These are phyloP conservation scores for Waltergamsia citrina DNA, from an alignment of 2,329 filamentous ascomycete genomes.

Conservation along the genomic window DNA sequence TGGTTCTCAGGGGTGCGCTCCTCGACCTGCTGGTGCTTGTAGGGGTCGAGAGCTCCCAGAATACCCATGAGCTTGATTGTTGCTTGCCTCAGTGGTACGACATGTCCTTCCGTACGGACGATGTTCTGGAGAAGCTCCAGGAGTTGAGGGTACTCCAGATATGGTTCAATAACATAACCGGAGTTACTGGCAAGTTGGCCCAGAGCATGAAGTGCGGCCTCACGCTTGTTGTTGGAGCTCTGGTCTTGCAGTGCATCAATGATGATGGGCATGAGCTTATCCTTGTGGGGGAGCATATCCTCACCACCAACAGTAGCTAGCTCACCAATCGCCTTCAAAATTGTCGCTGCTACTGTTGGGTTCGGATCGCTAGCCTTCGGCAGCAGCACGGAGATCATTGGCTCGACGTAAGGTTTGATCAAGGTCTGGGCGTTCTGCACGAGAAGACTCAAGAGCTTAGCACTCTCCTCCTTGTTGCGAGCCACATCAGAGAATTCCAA, in stretches of 20 bases:
- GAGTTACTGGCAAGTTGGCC: conserved; percentile 92
- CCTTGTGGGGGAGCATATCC: conserved; percentile 87
- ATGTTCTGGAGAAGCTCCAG: conserved; percentile 90
- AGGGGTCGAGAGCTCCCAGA: conserved; percentile 87
- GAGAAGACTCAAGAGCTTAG: conserved; percentile 82
- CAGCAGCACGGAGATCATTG: conserved; percentile 89
- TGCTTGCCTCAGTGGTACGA: conserved; percentile 77
- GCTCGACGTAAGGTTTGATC: conserved; percentile 93
- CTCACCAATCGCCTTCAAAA: conserved; percentile 91
- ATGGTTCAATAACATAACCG: conserved; percentile 94
- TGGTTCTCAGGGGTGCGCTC: conserved; percentile 80
- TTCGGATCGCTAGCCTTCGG: conserved; percentile 84
- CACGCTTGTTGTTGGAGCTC: conserved; percentile 79
- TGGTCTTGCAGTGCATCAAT: conserved; percentile 91
- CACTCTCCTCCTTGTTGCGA: conserved; percentile 92
- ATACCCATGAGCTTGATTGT: conserved; percentile 97
- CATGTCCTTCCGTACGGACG: conserved; percentile 79
- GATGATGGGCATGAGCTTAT: conserved; percentile 88
- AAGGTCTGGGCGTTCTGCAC: conserved; percentile 88
- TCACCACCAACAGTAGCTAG: conserved; percentile 88
- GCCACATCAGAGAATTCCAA: conserved; percentile 93
- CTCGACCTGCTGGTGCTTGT: conserved; percentile 91
- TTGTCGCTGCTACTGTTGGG: conserved; percentile 83
- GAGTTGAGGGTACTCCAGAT: conserved; percentile 88
- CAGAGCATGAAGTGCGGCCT: conserved; percentile 81